phyloP scores from a whole-genome alignment of 2,329 filamentous ascomycete genomes.

The Raffaelea arxii region DNA sequence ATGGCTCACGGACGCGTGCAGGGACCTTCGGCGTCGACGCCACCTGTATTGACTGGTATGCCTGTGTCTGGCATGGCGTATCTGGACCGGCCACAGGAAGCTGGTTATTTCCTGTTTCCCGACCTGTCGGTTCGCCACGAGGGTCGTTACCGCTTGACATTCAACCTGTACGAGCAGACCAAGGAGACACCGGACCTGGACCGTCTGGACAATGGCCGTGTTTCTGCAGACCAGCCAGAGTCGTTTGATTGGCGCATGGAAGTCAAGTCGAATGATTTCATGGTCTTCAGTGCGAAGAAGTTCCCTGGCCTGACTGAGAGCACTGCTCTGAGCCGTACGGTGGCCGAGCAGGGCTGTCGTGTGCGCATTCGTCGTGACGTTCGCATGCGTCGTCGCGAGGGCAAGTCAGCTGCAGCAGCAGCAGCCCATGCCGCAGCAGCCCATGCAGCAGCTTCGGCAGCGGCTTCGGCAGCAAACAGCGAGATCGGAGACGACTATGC shows the following conservation, averaged over 20 bases:
- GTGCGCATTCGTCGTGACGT: conserved; percentile 85
- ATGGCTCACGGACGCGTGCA: conserved; percentile 74
- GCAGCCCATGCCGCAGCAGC: conserved; percentile 4
- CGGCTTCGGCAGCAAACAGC: conserved; percentile 2
- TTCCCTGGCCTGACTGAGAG: conserved; percentile 90
- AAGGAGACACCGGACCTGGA: conserved; percentile 78
- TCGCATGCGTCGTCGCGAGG: conserved; percentile 41
- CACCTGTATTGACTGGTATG: conserved; percentile 84
- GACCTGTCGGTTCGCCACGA: conserved; percentile 94
- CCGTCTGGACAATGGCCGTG: conserved; percentile 29
- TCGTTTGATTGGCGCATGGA: conserved; percentile 79
- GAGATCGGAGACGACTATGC: conserved; percentile 20
- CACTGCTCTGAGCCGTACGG: conserved; percentile 77
- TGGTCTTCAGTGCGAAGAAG: conserved; percentile 94
- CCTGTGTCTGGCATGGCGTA: conserved; percentile 95
- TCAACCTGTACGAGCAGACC: conserved; percentile 88
- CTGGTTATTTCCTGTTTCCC: conserved; percentile 95
- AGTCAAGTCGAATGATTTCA: conserved; percentile 78
- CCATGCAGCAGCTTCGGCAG: conserved; percentile 5
- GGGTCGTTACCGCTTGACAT: conserved; percentile 81
- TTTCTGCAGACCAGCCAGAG: conserved; percentile 25
- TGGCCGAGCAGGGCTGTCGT: conserved; percentile 93
- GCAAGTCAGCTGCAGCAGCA: conserved; percentile 15
- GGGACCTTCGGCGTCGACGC: conserved; percentile 55
- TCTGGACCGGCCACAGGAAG: conserved; percentile 69